These are phyloP conservation scores for Sistotremastrum suecicum DNA, from an alignment of 768 basidiomycete species.

Conservation along the genomic window DNA sequence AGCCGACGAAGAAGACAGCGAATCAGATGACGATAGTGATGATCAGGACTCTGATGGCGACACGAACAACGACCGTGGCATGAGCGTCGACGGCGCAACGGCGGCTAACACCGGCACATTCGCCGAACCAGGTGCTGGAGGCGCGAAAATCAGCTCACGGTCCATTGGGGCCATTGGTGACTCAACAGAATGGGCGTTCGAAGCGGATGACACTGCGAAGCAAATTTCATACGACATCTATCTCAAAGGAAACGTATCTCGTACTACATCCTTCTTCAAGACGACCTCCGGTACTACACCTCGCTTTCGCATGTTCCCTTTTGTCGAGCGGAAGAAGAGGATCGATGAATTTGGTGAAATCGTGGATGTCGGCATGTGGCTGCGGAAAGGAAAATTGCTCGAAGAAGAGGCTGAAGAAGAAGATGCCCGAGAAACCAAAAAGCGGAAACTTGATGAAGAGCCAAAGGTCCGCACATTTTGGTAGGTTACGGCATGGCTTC, in stretches of 20 bases:
- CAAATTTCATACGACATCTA: constrained; percentile 90
- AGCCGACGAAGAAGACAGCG: constrained; percentile 67
- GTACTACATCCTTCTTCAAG: constrained; percentile 80
- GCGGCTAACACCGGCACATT: constrained; percentile 17
- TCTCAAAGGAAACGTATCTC: constrained; percentile 89
- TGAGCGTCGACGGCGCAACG: constrained; percentile 46
- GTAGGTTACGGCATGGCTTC: too few species aligned
- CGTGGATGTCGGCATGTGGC: constrained; percentile 91
- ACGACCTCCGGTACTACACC: constrained; percentile 53
- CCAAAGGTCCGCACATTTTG: constrained; percentile 40
- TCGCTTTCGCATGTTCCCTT: constrained; percentile 95
- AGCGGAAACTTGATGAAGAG: constrained; percentile 59
- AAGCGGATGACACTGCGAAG: constrained; percentile 63
- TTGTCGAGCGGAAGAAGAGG: constrained; percentile 79
- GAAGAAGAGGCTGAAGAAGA: constrained; percentile 84
- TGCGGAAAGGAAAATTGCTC: constrained; percentile 78
- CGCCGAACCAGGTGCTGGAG: constrained; percentile 15
- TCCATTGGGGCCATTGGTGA: constrained; percentile 32
- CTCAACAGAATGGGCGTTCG: constrained; percentile 52
- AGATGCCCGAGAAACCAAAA: constrained; percentile 58
- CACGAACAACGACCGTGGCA: constrained; percentile 47
- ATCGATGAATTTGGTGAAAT: constrained; percentile 96
- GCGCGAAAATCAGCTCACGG: constrained; percentile 17
- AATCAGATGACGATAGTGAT: constrained; percentile 11
- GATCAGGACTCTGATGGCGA: constrained; percentile 40